phyloP scores from a whole-genome alignment of 1,284 basidiomycete species.

The Trichosporon sp. region DNA sequence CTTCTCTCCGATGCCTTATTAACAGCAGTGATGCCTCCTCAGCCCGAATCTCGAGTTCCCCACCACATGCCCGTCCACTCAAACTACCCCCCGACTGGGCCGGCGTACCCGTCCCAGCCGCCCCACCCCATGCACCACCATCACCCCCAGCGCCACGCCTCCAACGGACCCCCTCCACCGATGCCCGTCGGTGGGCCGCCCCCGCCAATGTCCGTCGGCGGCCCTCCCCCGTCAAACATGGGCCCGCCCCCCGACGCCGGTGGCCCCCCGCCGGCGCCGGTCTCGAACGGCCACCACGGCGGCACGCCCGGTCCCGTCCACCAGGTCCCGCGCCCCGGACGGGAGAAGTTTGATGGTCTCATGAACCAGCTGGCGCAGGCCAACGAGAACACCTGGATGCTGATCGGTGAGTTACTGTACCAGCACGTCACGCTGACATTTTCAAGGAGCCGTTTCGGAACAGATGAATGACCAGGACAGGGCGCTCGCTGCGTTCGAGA shows the following conservation, averaged over 20 bases:
- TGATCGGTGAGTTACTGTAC: slow-evolving; percentile 63
- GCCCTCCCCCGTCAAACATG: slow-evolving; percentile 20
- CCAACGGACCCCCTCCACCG: slow-evolving; percentile 29
- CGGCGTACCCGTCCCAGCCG: slow-evolving; percentile 19
- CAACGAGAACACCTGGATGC: slow-evolving; percentile 87
- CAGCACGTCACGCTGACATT: neutral
- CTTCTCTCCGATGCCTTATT: neutral
- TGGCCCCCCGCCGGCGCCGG: slow-evolving; percentile 14
- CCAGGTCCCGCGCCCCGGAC: slow-evolving; percentile 28
- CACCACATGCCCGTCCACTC: slow-evolving; percentile 24
- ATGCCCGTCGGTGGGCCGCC: slow-evolving; percentile 24
- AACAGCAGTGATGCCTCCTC: slow-evolving; percentile 7
- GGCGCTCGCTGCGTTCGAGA: slow-evolving; percentile 82
- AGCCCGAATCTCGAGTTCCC: slow-evolving; percentile 15
- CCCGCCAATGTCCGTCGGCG: slow-evolving; percentile 21
- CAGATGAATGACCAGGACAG: slow-evolving; percentile 86
- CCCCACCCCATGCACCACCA: slow-evolving; percentile 24
- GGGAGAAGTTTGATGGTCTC: slow-evolving; percentile 37
- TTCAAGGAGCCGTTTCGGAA: slow-evolving; percentile 82
- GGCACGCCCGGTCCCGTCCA: slow-evolving; percentile 7
- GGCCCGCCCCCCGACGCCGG: slow-evolving; percentile 21
- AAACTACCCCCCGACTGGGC: slow-evolving; percentile 20
- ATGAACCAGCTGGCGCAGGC: slow-evolving; percentile 59
- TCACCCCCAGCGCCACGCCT: slow-evolving; percentile 26
- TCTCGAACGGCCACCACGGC: slow-evolving; percentile 30